Percentiles rank a stretch among this genome's conserved stretches.
Conservation (phyloP, 129 eudicot species). For the Flaveria brownii region DNA sequence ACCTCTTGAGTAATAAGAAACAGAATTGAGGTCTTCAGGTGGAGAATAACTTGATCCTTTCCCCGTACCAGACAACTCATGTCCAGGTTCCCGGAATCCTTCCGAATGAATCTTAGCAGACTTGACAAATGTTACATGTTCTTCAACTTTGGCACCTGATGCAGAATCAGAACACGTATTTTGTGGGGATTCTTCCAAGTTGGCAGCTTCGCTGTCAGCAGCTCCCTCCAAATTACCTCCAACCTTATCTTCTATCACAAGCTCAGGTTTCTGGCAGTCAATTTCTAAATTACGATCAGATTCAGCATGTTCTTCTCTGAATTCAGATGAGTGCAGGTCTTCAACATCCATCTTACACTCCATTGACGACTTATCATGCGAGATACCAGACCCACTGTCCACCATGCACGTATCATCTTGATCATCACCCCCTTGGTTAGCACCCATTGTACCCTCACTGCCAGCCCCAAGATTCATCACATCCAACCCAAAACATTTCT, state of each 20-base stretch:
- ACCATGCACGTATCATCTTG: constrained; percentile 64
- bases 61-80: constrained; percentile 17
- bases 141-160: constrained; percentile 40
- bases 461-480: constrained; percentile 36
- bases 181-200: constrained; percentile 22
- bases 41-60: constrained; percentile 6
- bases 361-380: constrained; percentile 43
- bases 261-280: constrained; percentile 27
- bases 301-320: constrained; percentile 33
- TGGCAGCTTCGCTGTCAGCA: constrained; percentile 28
- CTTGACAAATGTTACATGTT: constrained; percentile 17
- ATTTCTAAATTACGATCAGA: constrained; percentile 24
- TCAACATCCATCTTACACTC: constrained; percentile 54
- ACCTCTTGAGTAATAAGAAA: constrained; percentile 16
- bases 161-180: constrained; percentile 26
- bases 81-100: constrained; percentile 27
- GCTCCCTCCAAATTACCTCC: constrained; percentile 30
- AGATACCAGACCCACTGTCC: constrained; percentile 51
- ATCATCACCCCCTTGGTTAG: constrained; percentile 63
- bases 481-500: constrained; percentile 82
- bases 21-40: constrained; percentile 30
- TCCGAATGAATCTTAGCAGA: constrained; percentile 21
- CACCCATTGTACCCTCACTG: constrained; percentile 39
- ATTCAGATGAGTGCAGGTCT: constrained; percentile 40
- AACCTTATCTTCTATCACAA: constrained; percentile 21